A percentile compares a stretch with the other conserved stretches of the same genome.
These are phyloP conservation scores for Coniochaeta sp. DNA, from an alignment of 2,329 filamentous ascomycete genomes.

Conservation along the genomic window DNA sequence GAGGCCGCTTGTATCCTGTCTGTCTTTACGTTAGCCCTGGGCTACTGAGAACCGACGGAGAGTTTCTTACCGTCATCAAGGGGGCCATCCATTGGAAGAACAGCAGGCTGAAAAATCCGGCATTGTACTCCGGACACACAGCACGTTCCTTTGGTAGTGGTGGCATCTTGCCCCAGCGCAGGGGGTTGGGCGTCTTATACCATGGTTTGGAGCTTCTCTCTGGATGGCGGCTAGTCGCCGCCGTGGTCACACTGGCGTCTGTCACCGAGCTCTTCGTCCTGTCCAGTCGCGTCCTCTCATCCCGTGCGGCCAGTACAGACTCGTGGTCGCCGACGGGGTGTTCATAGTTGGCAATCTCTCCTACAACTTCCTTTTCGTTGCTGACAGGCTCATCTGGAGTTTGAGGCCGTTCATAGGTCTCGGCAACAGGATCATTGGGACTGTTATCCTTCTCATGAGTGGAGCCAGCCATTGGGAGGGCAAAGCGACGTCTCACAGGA, in stretches of 20 bases:
- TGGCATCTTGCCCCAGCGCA: constrained; percentile 51
- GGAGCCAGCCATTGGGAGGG: constrained; percentile 2
- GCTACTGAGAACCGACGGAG: constrained; percentile 8
- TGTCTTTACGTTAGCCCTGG: constrained; percentile 23
- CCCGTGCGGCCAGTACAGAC: constrained; percentile 13
- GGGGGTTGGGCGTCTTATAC: constrained; percentile 55
- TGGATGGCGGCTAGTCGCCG: constrained; percentile 27
- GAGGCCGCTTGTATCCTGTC: constrained; percentile 76
- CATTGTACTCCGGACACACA: constrained; percentile 62
- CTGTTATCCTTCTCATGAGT: constrained; percentile 10
- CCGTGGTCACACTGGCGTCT: constrained; percentile 39
- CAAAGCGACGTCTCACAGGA: not conserved
- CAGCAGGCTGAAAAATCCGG: constrained; percentile 65
- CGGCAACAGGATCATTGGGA: constrained; percentile 13
- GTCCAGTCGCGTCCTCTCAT: constrained; percentile 25
- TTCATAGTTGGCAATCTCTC: constrained; percentile 1
- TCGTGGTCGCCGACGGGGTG: constrained; percentile 7
- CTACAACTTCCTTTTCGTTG: constrained; percentile 10
- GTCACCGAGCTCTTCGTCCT: constrained; percentile 47
- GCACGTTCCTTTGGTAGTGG: constrained; percentile 45
- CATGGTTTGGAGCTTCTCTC: constrained; percentile 44
- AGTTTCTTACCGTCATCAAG: constrained; percentile 63
- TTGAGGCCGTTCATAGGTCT: constrained; percentile 6
- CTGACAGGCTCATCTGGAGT: constrained; percentile 8
- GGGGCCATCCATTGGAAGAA: constrained; percentile 89